Evolutionary conservation across 257 asterid genomes (phyloP).

Genomic region (Jaltomata sinuosa): DNA sequence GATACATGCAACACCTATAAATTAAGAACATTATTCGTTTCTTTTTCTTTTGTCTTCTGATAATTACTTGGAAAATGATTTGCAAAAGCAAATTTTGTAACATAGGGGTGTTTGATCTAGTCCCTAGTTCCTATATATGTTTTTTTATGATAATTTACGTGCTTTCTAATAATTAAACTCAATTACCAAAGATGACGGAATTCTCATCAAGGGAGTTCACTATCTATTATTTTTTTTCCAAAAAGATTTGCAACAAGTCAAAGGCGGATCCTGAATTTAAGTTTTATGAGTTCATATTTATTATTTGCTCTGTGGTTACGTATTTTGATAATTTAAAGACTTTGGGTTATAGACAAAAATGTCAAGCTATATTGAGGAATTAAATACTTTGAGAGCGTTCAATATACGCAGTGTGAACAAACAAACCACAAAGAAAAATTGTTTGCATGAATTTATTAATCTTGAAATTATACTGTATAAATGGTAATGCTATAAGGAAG

Average conservation of each 20-base stretch:
- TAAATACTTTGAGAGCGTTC: background rate
- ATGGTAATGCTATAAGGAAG: background rate
- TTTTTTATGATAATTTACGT: too few species aligned
- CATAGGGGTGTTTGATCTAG: background rate
- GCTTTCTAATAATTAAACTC: too few species aligned
- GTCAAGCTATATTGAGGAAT: background rate
- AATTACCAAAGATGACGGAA: too few species aligned
- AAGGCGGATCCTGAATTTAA: too few species aligned
- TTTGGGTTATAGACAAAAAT: background rate
- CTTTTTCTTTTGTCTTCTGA: background rate
- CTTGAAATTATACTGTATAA: background rate
- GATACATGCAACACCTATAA: background rate
- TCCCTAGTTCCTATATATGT: background rate
- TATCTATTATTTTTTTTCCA: too few species aligned
- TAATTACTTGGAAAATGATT: background rate
- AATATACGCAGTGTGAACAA: background rate
- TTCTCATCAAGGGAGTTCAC: too few species aligned
- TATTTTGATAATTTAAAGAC: background rate
- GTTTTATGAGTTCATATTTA: too few species aligned
- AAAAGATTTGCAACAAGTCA: too few species aligned
- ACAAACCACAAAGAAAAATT: background rate
- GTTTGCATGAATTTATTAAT: too few species aligned
- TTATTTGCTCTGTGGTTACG: too few species aligned
- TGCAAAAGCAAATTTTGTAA: background rate
- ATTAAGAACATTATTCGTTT: background rate